Percentiles rank a stretch among this genome's conserved stretches.
Evolutionary conservation across 331 rosid genomes (phyloP).

Genomic region (Malus hybrid): DNA sequence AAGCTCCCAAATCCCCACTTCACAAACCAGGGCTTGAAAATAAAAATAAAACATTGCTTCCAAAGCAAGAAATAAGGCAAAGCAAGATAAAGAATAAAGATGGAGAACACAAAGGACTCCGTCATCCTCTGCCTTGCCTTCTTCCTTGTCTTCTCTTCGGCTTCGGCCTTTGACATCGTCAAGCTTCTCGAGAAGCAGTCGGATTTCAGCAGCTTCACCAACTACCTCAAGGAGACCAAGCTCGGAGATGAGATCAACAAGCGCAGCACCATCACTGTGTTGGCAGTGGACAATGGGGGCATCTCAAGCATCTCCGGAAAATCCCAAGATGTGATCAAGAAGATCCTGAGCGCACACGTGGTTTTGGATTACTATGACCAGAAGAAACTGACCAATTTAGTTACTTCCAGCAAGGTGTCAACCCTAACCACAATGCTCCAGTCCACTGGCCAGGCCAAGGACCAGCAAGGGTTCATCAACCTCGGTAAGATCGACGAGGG

Average conservation of each 20-base stretch:
- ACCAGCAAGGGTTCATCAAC: slow-evolving; percentile 42
- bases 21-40: slow-evolving; percentile 23
- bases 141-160: slow-evolving; percentile 14
- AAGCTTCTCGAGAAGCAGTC: slow-evolving; percentile 20
- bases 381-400: slow-evolving; percentile 11
- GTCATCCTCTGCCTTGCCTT: slow-evolving; percentile 22
- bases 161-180: slow-evolving; percentile 43
- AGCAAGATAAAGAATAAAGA: background rate
- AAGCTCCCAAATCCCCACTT: background rate
- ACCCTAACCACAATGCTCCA: slow-evolving; percentile 38
- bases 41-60: background rate
- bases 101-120: slow-evolving; percentile 37
- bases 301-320: slow-evolving; percentile 20
- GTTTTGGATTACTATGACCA: slow-evolving; percentile 42
- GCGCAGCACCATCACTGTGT: slow-evolving; percentile 45
- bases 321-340: slow-evolving; percentile 27
- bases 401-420: background rate
- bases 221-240: slow-evolving; percentile 40
- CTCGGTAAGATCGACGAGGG: slow-evolving; percentile 31
- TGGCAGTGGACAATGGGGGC: slow-evolving; percentile 31
- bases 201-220: slow-evolving; percentile 26
- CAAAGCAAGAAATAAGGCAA: background rate
- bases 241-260: slow-evolving; percentile 47
- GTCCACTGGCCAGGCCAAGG: slow-evolving; percentile 32
- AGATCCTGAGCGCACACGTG: slow-evolving; percentile 39